phyloP scores from a whole-genome alignment of 2,329 filamentous ascomycete species.

The Fusarium kyushuense region DNA sequence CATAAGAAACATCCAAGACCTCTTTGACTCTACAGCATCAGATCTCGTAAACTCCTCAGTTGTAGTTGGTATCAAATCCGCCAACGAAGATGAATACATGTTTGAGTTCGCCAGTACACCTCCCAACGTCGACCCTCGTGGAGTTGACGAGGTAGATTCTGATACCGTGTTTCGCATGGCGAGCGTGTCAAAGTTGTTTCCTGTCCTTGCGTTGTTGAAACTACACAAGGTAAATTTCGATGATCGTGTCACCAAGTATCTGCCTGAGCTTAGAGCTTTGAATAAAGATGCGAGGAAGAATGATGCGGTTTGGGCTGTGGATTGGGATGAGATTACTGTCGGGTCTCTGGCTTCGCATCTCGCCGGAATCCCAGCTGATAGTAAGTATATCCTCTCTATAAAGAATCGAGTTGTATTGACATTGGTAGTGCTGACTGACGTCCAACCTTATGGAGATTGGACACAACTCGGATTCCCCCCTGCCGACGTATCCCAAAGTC shows the following conservation, averaged over 20 bases:
- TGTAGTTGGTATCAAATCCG: slow-evolving; percentile 15
- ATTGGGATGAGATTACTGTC: slow-evolving; percentile 27
- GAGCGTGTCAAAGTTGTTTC: slow-evolving; percentile 20
- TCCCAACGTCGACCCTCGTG: slow-evolving; percentile 14
- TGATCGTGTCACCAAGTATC: slow-evolving; percentile 17
- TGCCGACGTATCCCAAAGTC: background rate
- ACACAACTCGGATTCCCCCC: slow-evolving; percentile 4
- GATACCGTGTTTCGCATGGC: slow-evolving; percentile 26
- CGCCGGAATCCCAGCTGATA: slow-evolving; percentile 7
- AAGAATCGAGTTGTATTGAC: accelerated
- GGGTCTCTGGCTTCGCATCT: slow-evolving; percentile 17
- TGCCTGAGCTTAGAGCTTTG: slow-evolving; percentile 18
- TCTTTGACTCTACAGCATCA: background rate
- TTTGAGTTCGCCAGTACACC: slow-evolving; percentile 24
- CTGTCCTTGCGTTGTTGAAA: slow-evolving; percentile 13
- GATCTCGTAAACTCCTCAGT: background rate
- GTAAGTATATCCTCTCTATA: accelerated
- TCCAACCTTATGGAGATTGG: slow-evolving; percentile 28
- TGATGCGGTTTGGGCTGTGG: slow-evolving; percentile 17
- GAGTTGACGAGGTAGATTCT: slow-evolving; percentile 11
- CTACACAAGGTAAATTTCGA: slow-evolving; percentile 2
- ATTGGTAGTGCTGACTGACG: background rate
- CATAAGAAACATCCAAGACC: background rate
- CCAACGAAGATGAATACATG: slow-evolving; percentile 13
- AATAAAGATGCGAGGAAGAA: slow-evolving; percentile 15